Base-by-base conservation (phyloP, 2,329 filamentous ascomycete species). In the Cordyceps militaris region DNA sequence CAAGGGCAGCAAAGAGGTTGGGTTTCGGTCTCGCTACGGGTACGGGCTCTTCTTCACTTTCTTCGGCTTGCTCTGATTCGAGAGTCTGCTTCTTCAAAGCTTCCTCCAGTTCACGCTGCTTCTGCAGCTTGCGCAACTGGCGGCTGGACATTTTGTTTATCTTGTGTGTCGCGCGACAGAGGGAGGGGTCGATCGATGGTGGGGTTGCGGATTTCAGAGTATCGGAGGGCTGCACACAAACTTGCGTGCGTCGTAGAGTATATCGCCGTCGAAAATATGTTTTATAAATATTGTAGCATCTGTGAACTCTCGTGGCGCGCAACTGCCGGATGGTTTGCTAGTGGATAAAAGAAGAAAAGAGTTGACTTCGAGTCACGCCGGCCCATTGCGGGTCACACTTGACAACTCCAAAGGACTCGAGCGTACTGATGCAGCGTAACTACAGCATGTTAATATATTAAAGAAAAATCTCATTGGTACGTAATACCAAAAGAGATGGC, bases 1-100 rank as follows among this genome's bases (percentile, higher is more conserved):
- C 78, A 1, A 84, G 70, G 1, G 80, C 79, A 9, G 80, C 80
- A 62, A 84, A 84, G 9, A 76, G 63, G 61, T 76, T 81, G 19
- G 46, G 34, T n/a, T 56, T 56, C 11, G 69, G 64, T 32, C 76
- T 74, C 11, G 75, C 70, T 63, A 73, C 77, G 4, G 32, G 32
- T 14, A 65, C 59, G 8, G 64, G 65, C 10, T 60, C 66, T 38
- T 38, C 34, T n/a, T 66, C 65, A 14, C 63, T 64, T 1, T 69
- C 69, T 16, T 73, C 71, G 50, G 67, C 67, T 16, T 68, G 62
- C 5, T 62, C 66, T 5, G 65, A 56, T 13, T 66, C 61, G 8
- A 62, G 54, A 3, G 53, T 60, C 1, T 30, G 32, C 3, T 53
- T 32, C 9, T 62, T 56, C 8, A 63, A 65, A 0, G 63, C 60